Percentiles rank a stretch among this genome's conserved stretches.
phyloP scores from a whole-genome alignment of 2,329 filamentous ascomycete species.

The Fusarium robinianum region DNA sequence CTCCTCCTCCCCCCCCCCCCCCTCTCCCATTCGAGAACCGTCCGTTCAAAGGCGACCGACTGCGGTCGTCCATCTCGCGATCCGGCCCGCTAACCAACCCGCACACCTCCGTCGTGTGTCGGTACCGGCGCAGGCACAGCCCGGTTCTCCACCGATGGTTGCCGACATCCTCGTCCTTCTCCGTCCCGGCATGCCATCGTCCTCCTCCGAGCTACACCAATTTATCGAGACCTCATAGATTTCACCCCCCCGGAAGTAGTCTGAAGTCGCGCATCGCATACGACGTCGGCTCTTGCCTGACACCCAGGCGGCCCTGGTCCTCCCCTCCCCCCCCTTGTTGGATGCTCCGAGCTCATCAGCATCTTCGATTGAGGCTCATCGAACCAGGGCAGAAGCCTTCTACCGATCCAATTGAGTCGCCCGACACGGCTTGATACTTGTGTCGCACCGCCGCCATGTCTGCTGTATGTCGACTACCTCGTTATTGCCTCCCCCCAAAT shows the following conservation, averaged over 20 bases:
- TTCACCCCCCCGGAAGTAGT: slow-evolving; percentile 8
- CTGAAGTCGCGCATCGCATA: background rate
- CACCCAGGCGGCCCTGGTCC: slow-evolving; percentile 4
- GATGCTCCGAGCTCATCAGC: slow-evolving; percentile 25
- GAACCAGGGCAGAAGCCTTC: slow-evolving; percentile 23
- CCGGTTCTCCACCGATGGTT: slow-evolving; percentile 34
- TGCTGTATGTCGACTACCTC: slow-evolving; percentile 37
- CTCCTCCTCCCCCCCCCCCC: slow-evolving; percentile 10
- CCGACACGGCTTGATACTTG: slow-evolving; percentile 16
- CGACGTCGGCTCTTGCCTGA: slow-evolving; percentile 1
- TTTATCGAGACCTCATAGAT: slow-evolving; percentile 16
- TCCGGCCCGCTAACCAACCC: slow-evolving; percentile 16
- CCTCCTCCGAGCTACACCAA: slow-evolving; percentile 21
- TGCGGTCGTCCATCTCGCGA: slow-evolving; percentile 16
- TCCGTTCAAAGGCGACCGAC: slow-evolving; percentile 19
- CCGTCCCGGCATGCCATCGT: slow-evolving; percentile 29
- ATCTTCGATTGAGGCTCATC: slow-evolving; percentile 21
- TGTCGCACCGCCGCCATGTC: slow-evolving; percentile 35
- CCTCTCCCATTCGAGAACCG: slow-evolving; percentile 12
- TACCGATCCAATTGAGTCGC: slow-evolving; percentile 25
- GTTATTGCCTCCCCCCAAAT: background rate
- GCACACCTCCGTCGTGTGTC: slow-evolving; percentile 28
- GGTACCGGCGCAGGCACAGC: slow-evolving; percentile 28
- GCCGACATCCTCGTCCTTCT: slow-evolving; percentile 24
- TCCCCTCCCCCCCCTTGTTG: no score